Base-by-base conservation (phyloP, 177 flowering plant species). In the Tripterygium wilfordii region DNA sequence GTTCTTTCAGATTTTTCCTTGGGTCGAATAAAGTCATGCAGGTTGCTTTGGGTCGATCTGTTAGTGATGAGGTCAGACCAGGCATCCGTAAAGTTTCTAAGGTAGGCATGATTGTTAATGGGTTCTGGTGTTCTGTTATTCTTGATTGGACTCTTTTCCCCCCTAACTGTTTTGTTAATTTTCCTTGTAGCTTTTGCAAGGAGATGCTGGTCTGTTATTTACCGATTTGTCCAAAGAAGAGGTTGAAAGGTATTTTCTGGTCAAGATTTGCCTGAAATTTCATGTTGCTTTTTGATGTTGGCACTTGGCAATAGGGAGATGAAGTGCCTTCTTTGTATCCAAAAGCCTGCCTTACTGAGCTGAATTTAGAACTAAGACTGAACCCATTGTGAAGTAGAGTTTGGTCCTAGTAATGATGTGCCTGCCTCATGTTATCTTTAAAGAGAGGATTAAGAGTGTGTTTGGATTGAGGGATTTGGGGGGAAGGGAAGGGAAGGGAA, bases 1-100 rank as follows among this genome's bases (percentile, higher is more conserved):
- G 2, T 42, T 47, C 22, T 44, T 27, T 49, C 70, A 91, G 95
- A 59, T 91, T 91, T 54, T 91, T 91, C 56, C 94, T 91, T 33
- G 96, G 95, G 13, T 82, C 96, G 24, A 91, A 91, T 70, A 88
- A 91, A 71, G 96, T 91, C 25, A 91, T 91, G 98, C 92, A 88
- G 57, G 65, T 88, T 56, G 59, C 98, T 15, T 57, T 91, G 2
- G 98, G 98, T 3, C 79, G 94, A 14, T 77, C 89, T 59, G 85
- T 48, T 65, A 39, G 86, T 42, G 98, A 85, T 69, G 95, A 88
- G 77, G 50, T 78, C 35, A 63, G 64, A 46, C 77, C 91, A 2
- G 86, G 88, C 6, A 36, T 91, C 36, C 70, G 74, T 58, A 83
- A 83, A 62, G 74, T 88, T 48, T 88, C 98, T 16, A 83, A 81